Evolutionary conservation across 2,329 filamentous ascomycete genomes (phyloP).

Genomic region (Eurotiales sp.): DNA sequence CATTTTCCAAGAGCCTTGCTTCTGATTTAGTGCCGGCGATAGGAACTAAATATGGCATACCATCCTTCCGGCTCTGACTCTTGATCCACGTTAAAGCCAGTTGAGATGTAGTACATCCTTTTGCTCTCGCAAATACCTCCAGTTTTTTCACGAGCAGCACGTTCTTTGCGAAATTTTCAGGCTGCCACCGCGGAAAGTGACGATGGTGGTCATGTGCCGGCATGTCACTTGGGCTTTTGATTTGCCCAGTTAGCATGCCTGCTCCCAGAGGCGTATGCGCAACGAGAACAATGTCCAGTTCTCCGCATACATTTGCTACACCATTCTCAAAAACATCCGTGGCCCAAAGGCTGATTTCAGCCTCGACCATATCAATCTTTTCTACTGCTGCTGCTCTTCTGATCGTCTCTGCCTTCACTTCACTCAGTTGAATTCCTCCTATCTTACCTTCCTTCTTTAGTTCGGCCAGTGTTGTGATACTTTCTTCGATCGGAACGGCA

Average conservation of each 20-base stretch:
- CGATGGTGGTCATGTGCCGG: slow-evolving; percentile 45
- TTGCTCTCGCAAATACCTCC: slow-evolving; percentile 40
- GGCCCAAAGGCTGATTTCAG: slow-evolving; percentile 57
- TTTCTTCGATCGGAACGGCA: slow-evolving; percentile 48
- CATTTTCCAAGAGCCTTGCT: slow-evolving; percentile 40
- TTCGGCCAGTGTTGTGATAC: slow-evolving; percentile 33
- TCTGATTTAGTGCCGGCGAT: slow-evolving; percentile 40
- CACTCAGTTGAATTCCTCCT: slow-evolving; percentile 41
- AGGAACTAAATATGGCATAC: slow-evolving; percentile 30
- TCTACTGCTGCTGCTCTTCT: slow-evolving; percentile 44
- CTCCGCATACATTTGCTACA: slow-evolving; percentile 53
- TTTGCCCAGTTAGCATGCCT: slow-evolving; percentile 52
- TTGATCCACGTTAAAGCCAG: slow-evolving; percentile 49
- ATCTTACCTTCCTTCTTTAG: slow-evolving; percentile 43
- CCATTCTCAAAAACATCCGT: slow-evolving; percentile 58
- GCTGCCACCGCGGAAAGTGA: slow-evolving; percentile 47
- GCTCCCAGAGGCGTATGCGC: slow-evolving; percentile 59
- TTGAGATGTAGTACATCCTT: slow-evolving; percentile 44
- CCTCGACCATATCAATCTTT: slow-evolving; percentile 57
- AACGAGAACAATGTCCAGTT: slow-evolving; percentile 56
- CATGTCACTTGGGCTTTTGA: slow-evolving; percentile 46
- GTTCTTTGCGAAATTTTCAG: slow-evolving; percentile 50
- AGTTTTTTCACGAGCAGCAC: slow-evolving; percentile 47
- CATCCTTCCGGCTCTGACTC: slow-evolving; percentile 29
- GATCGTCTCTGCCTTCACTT: slow-evolving; percentile 44